These are phyloP conservation scores for Malassezia globosa DNA, from an alignment of 1,284 basidiomycete genomes.

Conservation along the genomic window DNA sequence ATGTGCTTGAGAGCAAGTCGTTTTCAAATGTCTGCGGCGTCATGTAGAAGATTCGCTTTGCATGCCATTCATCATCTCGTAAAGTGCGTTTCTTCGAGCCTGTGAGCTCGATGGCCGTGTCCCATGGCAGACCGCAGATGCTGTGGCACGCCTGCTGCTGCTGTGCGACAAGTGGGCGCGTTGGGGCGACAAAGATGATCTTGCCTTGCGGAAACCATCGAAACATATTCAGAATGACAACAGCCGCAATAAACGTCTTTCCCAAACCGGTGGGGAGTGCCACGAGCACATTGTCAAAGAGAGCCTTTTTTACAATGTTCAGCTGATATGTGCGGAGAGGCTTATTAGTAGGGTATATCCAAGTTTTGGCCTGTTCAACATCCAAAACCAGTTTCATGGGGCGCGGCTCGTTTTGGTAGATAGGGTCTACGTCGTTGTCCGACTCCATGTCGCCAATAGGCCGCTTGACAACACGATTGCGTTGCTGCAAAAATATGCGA, in stretches of 20 bases:
- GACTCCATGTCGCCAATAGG: not conserved
- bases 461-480: slow-evolving; percentile 4
- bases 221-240: slow-evolving; percentile 61
- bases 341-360: slow-evolving; percentile 83
- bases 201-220: slow-evolving; percentile 42
- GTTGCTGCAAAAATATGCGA: slow-evolving; percentile 3
- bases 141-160: slow-evolving; percentile 76
- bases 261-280: slow-evolving; percentile 90
- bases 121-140: slow-evolving; percentile 82
- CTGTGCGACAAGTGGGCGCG: slow-evolving; percentile 87
- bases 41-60: slow-evolving; percentile 90
- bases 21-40: slow-evolving; percentile 93
- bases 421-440: not conserved
- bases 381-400: slow-evolving; percentile 53
- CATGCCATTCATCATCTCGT: slow-evolving; percentile 56
- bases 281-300: slow-evolving; percentile 79
- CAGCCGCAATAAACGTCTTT: slow-evolving; percentile 96
- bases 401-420: not conserved
- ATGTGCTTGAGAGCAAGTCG: slow-evolving; percentile 63
- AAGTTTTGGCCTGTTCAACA: slow-evolving; percentile 65
- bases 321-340: slow-evolving; percentile 86
- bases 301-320: slow-evolving; percentile 74
- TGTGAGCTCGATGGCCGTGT: slow-evolving; percentile 74
- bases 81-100: slow-evolving; percentile 50
- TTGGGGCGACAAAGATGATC: slow-evolving; percentile 85